These are phyloP conservation scores for Citrullus amarus DNA, from an alignment of 306 rosid species.

Conservation along the genomic window DNA sequence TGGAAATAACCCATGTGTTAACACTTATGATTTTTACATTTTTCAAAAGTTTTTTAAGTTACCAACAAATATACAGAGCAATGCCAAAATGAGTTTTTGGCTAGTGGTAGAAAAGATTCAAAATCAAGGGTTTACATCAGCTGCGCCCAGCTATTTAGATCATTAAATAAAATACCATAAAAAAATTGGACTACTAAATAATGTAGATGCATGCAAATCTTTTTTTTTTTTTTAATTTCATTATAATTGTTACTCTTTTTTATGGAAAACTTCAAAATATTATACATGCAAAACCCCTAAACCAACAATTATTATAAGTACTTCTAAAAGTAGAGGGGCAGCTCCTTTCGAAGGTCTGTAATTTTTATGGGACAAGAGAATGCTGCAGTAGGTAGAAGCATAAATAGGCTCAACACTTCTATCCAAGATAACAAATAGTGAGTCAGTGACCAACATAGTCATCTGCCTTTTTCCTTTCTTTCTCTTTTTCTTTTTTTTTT, in stretches of 20 bases:
- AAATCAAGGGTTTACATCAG: neutral
- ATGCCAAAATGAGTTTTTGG: neutral
- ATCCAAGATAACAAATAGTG: no score
- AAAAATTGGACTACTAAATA: neutral
- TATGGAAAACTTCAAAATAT: neutral
- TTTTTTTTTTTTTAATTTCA: neutral
- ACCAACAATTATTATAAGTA: no score
- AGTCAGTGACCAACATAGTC: no score
- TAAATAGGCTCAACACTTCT: no score
- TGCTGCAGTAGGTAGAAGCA: no score
- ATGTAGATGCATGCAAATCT: neutral
- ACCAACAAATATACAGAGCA: neutral
- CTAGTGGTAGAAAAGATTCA: neutral
- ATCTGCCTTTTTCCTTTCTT: no score
- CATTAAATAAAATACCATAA: neutral
- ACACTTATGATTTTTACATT: neutral
- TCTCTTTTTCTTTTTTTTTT: no score
- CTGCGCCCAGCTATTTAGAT: neutral
- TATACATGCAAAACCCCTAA: no score
- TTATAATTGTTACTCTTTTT: neutral
- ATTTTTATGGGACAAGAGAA: no score
- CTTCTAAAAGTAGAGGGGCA: no score
- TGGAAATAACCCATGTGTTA: neutral
- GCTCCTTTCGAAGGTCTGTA: no score
- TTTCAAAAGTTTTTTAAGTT: neutral